Evolutionary conservation across 2,329 filamentous ascomycete species (phyloP).

Genomic region (Scedosporium minutisporum): DNA sequence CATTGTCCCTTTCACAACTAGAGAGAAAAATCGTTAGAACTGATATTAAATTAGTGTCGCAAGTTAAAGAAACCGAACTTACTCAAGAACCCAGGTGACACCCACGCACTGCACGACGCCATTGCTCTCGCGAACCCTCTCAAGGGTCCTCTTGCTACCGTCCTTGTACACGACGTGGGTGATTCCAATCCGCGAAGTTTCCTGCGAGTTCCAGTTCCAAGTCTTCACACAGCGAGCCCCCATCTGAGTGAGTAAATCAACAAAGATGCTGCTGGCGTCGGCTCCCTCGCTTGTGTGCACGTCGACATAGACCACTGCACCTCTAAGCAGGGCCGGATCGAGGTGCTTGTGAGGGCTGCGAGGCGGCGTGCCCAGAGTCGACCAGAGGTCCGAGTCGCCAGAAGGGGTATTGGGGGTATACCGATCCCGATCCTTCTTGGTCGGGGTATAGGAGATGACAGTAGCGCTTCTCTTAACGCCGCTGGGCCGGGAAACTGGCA

Average conservation of each 20-base stretch:
- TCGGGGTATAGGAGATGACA: conserved; percentile 45
- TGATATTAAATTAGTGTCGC: neutral
- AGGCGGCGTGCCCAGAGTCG: conserved; percentile 43
- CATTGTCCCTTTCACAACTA: conserved; percentile 66
- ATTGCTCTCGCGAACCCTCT: conserved; percentile 64
- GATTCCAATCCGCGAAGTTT: conserved; percentile 54
- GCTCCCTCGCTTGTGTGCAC: conserved; percentile 74
- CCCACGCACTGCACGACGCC: conserved; percentile 79
- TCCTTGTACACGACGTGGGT: conserved; percentile 91
- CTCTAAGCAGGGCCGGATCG: conserved; percentile 47
- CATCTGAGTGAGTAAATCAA: conserved; percentile 70
- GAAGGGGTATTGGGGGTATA: conserved; percentile 14
- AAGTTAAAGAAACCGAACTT: conserved; percentile 29
- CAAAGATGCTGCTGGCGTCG: conserved; percentile 72
- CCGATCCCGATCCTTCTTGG: conserved; percentile 26
- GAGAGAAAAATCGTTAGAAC: conserved; percentile 17
- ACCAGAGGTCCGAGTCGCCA: conserved; percentile 43
- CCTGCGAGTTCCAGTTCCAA: conserved; percentile 62
- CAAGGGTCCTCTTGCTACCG: conserved; percentile 67
- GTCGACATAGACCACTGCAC: conserved; percentile 73
- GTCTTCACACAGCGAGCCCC: conserved; percentile 69
- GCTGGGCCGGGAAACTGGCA: conserved; percentile 32
- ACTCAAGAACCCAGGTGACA: conserved; percentile 83
- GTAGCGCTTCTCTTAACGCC: conserved; percentile 37
- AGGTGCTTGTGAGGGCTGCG: conserved; percentile 42